Percentiles rank a stretch among this genome's conserved stretches.
phyloP scores from a whole-genome alignment of 2,329 filamentous ascomycete genomes.

The Fusarium tuaranense region DNA sequence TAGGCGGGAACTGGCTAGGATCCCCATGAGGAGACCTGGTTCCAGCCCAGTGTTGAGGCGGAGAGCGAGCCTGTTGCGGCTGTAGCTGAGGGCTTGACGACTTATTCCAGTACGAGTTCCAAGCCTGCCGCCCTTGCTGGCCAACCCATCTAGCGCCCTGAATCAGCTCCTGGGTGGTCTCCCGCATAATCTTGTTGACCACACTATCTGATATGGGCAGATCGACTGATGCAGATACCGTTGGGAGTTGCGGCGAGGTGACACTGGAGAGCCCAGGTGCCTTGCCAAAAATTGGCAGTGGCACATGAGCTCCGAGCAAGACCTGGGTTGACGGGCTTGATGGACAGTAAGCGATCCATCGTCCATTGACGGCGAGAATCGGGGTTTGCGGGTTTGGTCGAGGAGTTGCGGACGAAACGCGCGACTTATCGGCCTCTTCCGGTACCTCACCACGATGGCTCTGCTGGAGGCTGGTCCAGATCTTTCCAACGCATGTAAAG shows the following conservation, averaged over 20 bases:
- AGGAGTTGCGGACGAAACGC: conserved; percentile 50
- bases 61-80: conserved; percentile 59
- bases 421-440: conserved; percentile 59
- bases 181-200: conserved; percentile 81
- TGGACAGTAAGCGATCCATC: conserved; percentile 84
- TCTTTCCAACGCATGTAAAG: conserved; percentile 82
- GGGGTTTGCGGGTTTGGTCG: conserved; percentile 67
- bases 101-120: conserved; percentile 85
- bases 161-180: conserved; percentile 82
- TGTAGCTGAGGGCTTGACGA: conserved; percentile 56
- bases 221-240: conserved; percentile 75
- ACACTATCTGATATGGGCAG: conserved; percentile 78
- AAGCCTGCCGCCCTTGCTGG: conserved; percentile 80
- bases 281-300: conserved; percentile 66
- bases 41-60: conserved; percentile 61
- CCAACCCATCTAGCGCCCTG: conserved; percentile 81
- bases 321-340: conserved; percentile 78
- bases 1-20: conserved; percentile 75
- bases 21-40: conserved; percentile 61
- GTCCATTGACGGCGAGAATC: conserved; percentile 75
- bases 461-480: conserved; percentile 89
- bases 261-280: conserved; percentile 69
- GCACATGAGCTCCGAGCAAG: conserved; percentile 74
- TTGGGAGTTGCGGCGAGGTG: conserved; percentile 76
- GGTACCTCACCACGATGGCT: conserved; percentile 60